Conservation (phyloP, 78 protist species). For the Fonticula alba region DNA sequence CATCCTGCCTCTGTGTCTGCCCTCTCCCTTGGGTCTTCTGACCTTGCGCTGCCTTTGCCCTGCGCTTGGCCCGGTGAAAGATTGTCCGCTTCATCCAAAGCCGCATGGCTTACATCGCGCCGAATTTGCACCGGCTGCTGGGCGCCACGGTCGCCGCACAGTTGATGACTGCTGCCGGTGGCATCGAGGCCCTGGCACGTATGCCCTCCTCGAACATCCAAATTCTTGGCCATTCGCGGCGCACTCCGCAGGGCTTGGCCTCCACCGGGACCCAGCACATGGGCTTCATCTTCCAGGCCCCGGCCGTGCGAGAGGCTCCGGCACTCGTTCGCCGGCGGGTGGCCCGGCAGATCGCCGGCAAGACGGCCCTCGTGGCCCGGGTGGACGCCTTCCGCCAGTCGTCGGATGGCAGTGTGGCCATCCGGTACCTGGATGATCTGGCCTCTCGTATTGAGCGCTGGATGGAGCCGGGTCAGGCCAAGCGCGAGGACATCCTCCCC, state of each 20-base stretch:
- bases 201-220: neutral
- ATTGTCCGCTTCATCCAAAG: neutral
- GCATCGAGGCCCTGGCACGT: neutral
- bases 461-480: too few relatives aligned
- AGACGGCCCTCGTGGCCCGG: neutral
- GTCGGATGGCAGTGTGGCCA: too few relatives aligned
- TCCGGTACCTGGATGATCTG: too few relatives aligned
- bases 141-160: slow-evolving; percentile 1
- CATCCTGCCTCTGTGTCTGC: neutral
- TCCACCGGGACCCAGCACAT: neutral
- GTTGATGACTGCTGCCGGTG: slow-evolving; percentile 5
- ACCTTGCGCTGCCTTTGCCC: neutral
- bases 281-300: too few relatives aligned
- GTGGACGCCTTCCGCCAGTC: neutral
- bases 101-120: slow-evolving; percentile 8
- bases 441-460: too few relatives aligned
- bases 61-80: neutral
- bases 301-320: too few relatives aligned
- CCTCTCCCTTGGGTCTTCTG: neutral
- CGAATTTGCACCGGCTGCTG: neutral
- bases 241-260: neutral
- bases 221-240: neutral
- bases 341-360: too few relatives aligned
- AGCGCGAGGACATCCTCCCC: too few relatives aligned
- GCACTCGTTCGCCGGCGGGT: too few relatives aligned